phyloP scores from a whole-genome alignment of 164 flowering plant genomes.

The Taxillus chinensis region DNA sequence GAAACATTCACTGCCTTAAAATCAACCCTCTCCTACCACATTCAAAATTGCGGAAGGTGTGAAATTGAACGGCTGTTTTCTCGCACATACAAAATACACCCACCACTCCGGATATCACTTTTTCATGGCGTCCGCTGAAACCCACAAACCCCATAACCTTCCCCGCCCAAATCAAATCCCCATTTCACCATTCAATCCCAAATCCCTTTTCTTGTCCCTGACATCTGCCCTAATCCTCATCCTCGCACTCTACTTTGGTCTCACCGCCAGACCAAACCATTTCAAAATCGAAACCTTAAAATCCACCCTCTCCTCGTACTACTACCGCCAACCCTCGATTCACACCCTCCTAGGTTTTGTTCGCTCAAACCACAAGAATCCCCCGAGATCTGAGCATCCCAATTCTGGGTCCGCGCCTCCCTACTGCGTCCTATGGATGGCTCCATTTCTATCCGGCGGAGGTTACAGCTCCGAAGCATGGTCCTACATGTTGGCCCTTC shows the following conservation, averaged over 20 bases:
- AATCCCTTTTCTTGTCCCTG: constrained; percentile 1
- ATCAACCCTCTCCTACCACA: too few relatives aligned
- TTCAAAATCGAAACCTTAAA: constrained; percentile 18
- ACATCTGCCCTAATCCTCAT: constrained; percentile 16
- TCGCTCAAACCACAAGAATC: constrained; percentile 7
- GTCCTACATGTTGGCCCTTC: constrained; percentile 58
- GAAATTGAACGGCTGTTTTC: too few relatives aligned
- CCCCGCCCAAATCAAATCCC: background rate
- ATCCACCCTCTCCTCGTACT: constrained; percentile 12
- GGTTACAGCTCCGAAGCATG: constrained; percentile 88
- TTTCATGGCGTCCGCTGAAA: constrained; percentile 9
- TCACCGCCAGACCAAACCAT: constrained; percentile 8
- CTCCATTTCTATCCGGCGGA: constrained; percentile 79
- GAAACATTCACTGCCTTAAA: too few relatives aligned
- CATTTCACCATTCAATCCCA: constrained; percentile 4
- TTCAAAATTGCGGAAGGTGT: too few relatives aligned
- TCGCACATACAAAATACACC: too few relatives aligned
- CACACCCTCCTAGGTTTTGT: too few relatives aligned
- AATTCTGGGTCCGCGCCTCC: constrained; percentile 14
- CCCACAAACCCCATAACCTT: background rate
- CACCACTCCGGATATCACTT: background rate
- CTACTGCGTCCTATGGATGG: constrained; percentile 70
- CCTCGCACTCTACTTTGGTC: constrained; percentile 18
- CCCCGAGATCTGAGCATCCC: constrained; percentile 7
- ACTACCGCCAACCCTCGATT: background rate